Conservation (phyloP, 371 early-diverging fungal genomes). For the Phascolomyces articulosus region DNA sequence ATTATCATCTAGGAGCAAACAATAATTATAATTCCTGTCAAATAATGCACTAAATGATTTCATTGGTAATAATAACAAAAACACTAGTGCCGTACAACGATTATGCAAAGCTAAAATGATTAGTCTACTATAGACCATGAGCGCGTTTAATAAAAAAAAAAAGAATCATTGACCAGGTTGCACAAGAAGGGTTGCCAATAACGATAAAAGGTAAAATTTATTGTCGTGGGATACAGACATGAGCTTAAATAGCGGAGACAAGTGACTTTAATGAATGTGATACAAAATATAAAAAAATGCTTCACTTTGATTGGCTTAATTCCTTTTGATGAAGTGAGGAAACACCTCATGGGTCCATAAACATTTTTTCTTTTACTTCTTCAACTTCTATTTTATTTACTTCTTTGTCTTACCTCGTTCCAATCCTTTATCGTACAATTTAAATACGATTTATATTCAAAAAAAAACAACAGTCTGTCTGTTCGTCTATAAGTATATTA, state of each 20-base stretch:
- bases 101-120: neutral
- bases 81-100: neutral
- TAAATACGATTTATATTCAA: too few species aligned
- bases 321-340: neutral
- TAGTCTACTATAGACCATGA: neutral
- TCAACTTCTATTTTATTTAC: neutral
- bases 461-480: too few species aligned
- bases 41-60: neutral
- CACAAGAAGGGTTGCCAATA: too few species aligned
- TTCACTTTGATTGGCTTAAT: slow-evolving; percentile 15
- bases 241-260: too few species aligned
- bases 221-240: too few species aligned
- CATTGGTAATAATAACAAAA: neutral
- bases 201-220: too few species aligned
- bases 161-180: too few species aligned
- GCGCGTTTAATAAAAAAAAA: too few species aligned
- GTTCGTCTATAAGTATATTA: too few species aligned
- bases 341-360: too few species aligned
- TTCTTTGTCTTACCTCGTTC: slow-evolving; percentile 3
- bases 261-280: neutral
- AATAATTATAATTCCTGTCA: neutral
- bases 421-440: neutral
- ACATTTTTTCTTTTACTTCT: neutral
- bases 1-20: neutral
- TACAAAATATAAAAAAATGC: neutral